Evolutionary conservation across 768 basidiomycete genomes (phyloP).

Genomic region (Boletus tomentosulus): DNA sequence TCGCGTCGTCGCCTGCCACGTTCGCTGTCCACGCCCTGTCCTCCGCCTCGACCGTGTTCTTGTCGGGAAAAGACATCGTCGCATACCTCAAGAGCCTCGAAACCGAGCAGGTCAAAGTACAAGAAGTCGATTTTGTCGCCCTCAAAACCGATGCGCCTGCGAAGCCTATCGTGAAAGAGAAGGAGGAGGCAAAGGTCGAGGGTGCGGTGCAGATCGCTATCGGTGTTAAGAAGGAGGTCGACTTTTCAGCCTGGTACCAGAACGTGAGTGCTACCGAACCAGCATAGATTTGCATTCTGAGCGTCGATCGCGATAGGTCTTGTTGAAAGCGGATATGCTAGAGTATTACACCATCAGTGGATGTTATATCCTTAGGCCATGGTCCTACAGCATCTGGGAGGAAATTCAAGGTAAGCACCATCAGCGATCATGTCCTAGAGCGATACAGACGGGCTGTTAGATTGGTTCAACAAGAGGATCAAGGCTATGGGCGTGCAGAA

Average conservation of each 20-base stretch:
- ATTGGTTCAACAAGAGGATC: constrained; percentile 92
- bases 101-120: constrained; percentile 57
- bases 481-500: constrained; percentile 95
- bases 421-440: background rate
- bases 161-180: constrained; percentile 46
- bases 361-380: constrained; percentile 97
- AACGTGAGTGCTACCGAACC: constrained; percentile 49
- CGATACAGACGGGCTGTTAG: constrained; percentile 34
- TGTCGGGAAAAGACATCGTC: constrained; percentile 72
- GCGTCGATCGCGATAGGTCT: constrained; percentile 52
- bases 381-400: constrained; percentile 98
- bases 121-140: constrained; percentile 68
- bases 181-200: constrained; percentile 78
- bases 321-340: constrained; percentile 97
- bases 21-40: constrained; percentile 78
- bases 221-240: constrained; percentile 92
- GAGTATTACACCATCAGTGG: constrained; percentile 99
- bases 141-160: constrained; percentile 47
- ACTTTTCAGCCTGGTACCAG: constrained; percentile 93
- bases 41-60: constrained; percentile 68
- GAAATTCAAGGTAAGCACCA: constrained; percentile 72
- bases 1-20: constrained; percentile 57
- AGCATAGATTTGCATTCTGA: constrained; percentile 3
- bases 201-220: constrained; percentile 90
- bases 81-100: constrained; percentile 71